These are phyloP conservation scores for Ceratocystis albifundus DNA, from an alignment of 2,329 filamentous ascomycete species.

Conservation along the genomic window DNA sequence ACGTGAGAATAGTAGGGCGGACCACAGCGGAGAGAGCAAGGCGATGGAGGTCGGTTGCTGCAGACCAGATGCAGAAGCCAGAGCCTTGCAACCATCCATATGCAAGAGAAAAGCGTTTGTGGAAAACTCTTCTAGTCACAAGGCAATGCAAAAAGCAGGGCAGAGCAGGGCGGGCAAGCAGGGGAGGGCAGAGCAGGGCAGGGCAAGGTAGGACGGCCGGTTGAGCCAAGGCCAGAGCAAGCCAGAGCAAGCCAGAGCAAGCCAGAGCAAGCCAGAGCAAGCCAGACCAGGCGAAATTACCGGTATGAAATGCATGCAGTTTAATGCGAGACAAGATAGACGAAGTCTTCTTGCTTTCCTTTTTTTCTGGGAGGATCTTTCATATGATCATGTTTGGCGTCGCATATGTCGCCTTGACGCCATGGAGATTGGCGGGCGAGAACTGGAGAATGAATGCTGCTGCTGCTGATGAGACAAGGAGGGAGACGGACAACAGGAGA, in stretches of 20 bases:
- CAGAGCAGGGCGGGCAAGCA: background rate
- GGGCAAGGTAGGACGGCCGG: background rate
- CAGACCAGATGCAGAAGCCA: background rate
- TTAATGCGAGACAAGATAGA: background rate
- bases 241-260: background rate
- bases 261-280: background rate
- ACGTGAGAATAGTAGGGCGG: too few relatives aligned
- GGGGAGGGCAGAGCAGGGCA: background rate
- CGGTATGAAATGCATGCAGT: background rate
- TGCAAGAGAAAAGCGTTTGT: background rate
- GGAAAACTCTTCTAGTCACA: conserved; percentile 6
- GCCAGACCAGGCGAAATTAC: background rate
- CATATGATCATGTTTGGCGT: too few relatives aligned
- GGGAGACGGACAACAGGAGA: too few relatives aligned
- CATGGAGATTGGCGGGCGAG: too few relatives aligned
- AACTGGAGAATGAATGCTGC: too few relatives aligned
- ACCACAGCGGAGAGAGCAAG: too few relatives aligned
- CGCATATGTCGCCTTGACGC: too few relatives aligned
- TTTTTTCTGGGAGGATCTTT: background rate
- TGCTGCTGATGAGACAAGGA: too few relatives aligned
- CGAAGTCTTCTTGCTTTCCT: background rate
- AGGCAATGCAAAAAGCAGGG: background rate
- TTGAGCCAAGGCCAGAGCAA: background rate
- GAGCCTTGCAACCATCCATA: background rate
- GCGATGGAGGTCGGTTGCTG: background rate